Evolutionary conservation across 805 yeast genomes (phyloP), one percentile per base, ranked within the genome.

Genomic region (Candida corydali): DNA sequence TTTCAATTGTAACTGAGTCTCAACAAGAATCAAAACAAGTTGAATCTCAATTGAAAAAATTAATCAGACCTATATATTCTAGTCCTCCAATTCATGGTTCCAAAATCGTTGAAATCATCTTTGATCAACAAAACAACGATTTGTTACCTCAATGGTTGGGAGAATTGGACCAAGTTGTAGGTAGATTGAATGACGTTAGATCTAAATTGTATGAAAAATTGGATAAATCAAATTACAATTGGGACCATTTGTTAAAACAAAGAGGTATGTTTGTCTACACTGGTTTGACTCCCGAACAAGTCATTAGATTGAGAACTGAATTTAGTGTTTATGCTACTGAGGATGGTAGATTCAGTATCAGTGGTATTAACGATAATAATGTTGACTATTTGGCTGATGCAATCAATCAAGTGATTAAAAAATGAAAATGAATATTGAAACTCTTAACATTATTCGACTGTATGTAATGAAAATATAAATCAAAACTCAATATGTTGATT

Each of bases 241-340:
- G 98, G 98, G 82, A 82, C 37, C 95, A 86, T 56, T 73, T 91
- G 51, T 69, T 84, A 39, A 75, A 80, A 55, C 98, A 91, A 63
- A 83, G 91, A 58, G 98, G 98, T 51, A 91, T 91, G 98, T 91
- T 91, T 65, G 86, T 91, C 52, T 91, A 75, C 70, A 89, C 97
- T 24, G 96, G 96, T 6, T 73, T 91, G 44, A 57, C 63, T 22
- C 68, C 76, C 30, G 78, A 75, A 34, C 95, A 88, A 64, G 91
- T 86, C 33, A 69, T 76, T 40, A 63, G 70, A 44, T 71, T 91
- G 52, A 82, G 84, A 57, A 69, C 74, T 35, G 79, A 86, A 59
- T 81, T 68, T 62, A 78, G 86, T 12, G 82, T 91, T 26, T 91
- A 91, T 60, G 77, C 93, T 50, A 87, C 96, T 19, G 73, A 78